Evolutionary conservation across 106 monocot species (phyloP).

Genomic region (Dactylorhiza incarnata): DNA sequence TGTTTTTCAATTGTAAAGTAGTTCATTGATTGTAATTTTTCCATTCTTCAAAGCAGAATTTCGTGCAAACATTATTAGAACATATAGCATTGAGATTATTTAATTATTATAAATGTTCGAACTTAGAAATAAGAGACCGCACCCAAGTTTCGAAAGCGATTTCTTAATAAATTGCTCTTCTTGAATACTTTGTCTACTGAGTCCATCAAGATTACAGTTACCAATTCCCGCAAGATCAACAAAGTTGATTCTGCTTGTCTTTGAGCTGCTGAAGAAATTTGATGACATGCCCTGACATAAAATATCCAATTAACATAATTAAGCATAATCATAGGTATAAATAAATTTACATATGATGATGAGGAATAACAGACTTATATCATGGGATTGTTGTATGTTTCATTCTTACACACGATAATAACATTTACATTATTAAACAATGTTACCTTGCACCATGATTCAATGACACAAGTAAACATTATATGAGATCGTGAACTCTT

Average conservation of each 20-base stretch:
- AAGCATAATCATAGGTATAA: background rate
- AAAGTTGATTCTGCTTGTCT: slow-evolving; percentile 71
- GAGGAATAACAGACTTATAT: background rate
- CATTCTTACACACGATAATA: background rate
- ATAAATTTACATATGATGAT: background rate
- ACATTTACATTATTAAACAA: background rate
- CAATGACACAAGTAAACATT: slow-evolving; percentile 72
- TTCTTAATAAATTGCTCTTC: slow-evolving; percentile 61
- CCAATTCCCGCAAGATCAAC: slow-evolving; percentile 92
- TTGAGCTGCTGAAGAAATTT: slow-evolving; percentile 64
- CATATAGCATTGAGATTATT: background rate
- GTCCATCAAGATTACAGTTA: slow-evolving; percentile 38
- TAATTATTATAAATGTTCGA: background rate
- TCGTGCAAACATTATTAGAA: background rate
- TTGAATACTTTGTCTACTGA: slow-evolving; percentile 29
- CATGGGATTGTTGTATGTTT: background rate
- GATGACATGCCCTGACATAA: slow-evolving; percentile 49
- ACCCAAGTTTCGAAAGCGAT: slow-evolving; percentile 85
- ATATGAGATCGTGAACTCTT: slow-evolving; percentile 94
- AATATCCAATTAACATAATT: background rate
- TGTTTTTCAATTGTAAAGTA: background rate
- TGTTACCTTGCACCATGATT: slow-evolving; percentile 94
- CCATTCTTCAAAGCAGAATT: background rate
- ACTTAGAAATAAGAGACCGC: slow-evolving; percentile 15
- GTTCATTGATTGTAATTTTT: background rate